These are phyloP conservation scores for Lodderomyces oxycetoniae DNA, from an alignment of 1,139 yeast genomes.

Conservation along the genomic window DNA sequence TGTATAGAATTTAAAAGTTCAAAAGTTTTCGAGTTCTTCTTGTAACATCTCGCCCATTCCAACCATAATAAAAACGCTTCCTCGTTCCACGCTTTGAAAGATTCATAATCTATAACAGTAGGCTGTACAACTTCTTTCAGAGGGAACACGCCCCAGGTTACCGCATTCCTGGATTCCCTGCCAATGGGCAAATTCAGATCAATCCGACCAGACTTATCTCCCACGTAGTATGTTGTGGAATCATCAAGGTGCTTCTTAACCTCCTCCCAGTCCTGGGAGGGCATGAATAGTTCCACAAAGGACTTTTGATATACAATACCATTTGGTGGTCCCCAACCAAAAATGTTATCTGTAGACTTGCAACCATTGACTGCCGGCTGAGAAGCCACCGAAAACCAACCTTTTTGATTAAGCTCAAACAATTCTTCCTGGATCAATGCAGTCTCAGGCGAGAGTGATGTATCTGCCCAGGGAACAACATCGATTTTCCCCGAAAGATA, in stretches of 20 bases:
- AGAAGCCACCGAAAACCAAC: slow-evolving; percentile 85
- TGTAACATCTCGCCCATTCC: slow-evolving; percentile 86
- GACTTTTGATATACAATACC: slow-evolving; percentile 93
- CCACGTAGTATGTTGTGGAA: slow-evolving; percentile 65
- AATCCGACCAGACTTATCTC: slow-evolving; percentile 57
- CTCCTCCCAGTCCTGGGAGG: slow-evolving; percentile 77
- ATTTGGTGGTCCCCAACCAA: slow-evolving; percentile 96
- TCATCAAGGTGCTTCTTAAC: slow-evolving; percentile 41
- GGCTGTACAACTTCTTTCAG: slow-evolving; percentile 82
- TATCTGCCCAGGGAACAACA: slow-evolving; percentile 88
- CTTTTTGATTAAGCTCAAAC: slow-evolving; percentile 66
- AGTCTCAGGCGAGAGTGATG: slow-evolving; percentile 82
- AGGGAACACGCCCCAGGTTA: slow-evolving; percentile 96
- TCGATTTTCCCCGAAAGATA: slow-evolving; percentile 74
- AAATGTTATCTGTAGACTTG: slow-evolving; percentile 72
- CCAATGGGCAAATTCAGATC: slow-evolving; percentile 50
- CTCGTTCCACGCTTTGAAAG: slow-evolving; percentile 89
- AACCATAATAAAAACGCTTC: slow-evolving; percentile 89
- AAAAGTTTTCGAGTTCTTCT: slow-evolving; percentile 49
- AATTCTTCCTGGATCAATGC: slow-evolving; percentile 89
- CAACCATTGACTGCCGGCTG: slow-evolving; percentile 90
- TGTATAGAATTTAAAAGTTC: slow-evolving; percentile 58
- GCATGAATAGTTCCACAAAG: slow-evolving; percentile 77
- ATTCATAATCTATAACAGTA: slow-evolving; percentile 81
- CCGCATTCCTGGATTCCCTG: slow-evolving; percentile 55